A percentile compares a stretch with the other conserved stretches of the same genome.
Evolutionary conservation across 1,284 basidiomycete species (phyloP).

Genomic region (Cryptococcus deneoformans): DNA sequence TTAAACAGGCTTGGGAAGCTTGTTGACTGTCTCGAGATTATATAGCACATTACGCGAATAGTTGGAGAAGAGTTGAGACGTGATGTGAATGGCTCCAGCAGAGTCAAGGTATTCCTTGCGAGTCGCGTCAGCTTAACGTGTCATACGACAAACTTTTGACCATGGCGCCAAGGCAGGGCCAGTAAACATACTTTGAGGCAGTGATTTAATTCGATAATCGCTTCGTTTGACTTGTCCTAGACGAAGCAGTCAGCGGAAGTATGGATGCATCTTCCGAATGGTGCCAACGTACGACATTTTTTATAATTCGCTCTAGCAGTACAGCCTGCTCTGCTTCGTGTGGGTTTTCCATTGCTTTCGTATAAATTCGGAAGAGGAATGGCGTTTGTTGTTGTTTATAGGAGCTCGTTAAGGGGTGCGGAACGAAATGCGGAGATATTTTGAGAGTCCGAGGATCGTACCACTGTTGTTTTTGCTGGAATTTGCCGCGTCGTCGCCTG

Average conservation of each 20-base stretch:
- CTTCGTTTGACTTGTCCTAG: constrained; percentile 50
- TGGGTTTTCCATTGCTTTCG: constrained; percentile 71
- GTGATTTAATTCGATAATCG: constrained; percentile 47
- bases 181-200: constrained; percentile 38
- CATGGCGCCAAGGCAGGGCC: constrained; percentile 2
- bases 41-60: constrained; percentile 83
- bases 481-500: not conserved
- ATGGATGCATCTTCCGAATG: not conserved
- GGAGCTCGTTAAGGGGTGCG: not conserved
- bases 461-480: too few relatives aligned
- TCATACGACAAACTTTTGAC: not conserved
- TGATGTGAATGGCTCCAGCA: constrained; percentile 57
- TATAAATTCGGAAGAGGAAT: not conserved
- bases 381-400: not conserved
- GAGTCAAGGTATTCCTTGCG: constrained; percentile 39
- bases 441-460: not conserved
- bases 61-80: constrained; percentile 72
- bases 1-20: constrained; percentile 34
- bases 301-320: constrained; percentile 81
- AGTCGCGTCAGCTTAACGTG: not conserved
- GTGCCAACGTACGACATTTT: constrained; percentile 64
- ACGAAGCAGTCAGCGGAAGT: not conserved
- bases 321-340: constrained; percentile 88
- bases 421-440: not conserved
- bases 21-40: constrained; percentile 63